A percentile compares a stretch with the other conserved stretches of the same genome.
Evolutionary conservation across 2,329 filamentous ascomycete species (phyloP).

Genomic region (Paecilomyces formosus): DNA sequence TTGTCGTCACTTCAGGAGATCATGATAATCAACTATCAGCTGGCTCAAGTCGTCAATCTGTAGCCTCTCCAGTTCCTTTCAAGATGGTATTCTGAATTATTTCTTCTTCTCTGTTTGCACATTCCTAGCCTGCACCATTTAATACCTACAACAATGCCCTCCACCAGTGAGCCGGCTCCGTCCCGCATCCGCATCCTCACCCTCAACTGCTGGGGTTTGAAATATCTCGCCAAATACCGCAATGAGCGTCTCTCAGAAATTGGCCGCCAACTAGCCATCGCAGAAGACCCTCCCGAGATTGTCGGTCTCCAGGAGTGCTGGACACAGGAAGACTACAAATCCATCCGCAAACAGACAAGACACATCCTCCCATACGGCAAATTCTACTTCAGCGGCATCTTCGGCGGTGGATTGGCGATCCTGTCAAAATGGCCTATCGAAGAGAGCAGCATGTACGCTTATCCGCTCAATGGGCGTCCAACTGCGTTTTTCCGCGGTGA

Average conservation of each 20-base stretch:
- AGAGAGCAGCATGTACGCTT: slow-evolving; percentile 76
- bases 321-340: slow-evolving; percentile 74
- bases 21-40: background rate
- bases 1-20: background rate
- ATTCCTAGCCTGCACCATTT: background rate
- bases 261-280: slow-evolving; percentile 65
- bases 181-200: slow-evolving; percentile 70
- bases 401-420: slow-evolving; percentile 83
- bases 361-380: slow-evolving; percentile 80
- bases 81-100: background rate
- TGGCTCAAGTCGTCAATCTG: background rate
- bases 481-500: slow-evolving; percentile 92
- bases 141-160: slow-evolving; percentile 3
- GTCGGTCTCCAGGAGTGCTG: slow-evolving; percentile 95
- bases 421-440: slow-evolving; percentile 88
- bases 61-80: background rate
- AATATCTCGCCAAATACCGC: slow-evolving; percentile 73
- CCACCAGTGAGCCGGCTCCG: slow-evolving; percentile 27
- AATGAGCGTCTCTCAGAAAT: slow-evolving; percentile 75
- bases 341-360: slow-evolving; percentile 65
- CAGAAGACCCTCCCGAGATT: slow-evolving; percentile 66
- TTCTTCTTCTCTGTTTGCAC: background rate
- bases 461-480: slow-evolving; percentile 87
- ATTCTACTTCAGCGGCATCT: slow-evolving; percentile 84
- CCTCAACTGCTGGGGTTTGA: slow-evolving; percentile 95